Percentiles rank a stretch among this genome's conserved stretches.
phyloP scores from a whole-genome alignment of 75 land plant genomes.

The Azolla pinnata region DNA sequence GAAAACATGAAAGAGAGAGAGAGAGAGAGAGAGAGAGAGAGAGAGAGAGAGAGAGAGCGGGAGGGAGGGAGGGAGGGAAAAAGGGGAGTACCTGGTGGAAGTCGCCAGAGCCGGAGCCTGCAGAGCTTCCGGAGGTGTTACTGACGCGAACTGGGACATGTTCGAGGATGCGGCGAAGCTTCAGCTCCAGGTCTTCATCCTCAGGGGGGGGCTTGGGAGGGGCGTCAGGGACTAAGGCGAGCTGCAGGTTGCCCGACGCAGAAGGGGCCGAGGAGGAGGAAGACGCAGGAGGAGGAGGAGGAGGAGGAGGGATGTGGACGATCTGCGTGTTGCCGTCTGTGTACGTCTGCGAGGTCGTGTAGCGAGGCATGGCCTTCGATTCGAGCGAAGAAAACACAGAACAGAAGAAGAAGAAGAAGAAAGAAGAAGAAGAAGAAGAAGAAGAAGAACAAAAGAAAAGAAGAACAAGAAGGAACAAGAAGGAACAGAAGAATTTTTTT shows the following conservation, averaged over 20 bases:
- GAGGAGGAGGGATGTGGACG: too few species aligned
- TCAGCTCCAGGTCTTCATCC: conserved; percentile 77
- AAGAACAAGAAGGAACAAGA: too few species aligned
- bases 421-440: too few species aligned
- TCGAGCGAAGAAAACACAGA: too few species aligned
- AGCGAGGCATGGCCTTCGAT: conserved; percentile 21
- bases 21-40: too few species aligned
- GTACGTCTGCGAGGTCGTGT: conserved; percentile 29
- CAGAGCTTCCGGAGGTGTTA: conserved; percentile 92
- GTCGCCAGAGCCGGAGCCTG: conserved; percentile 97
- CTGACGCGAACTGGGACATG: conserved; percentile 90
- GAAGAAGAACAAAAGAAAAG: too few species aligned
- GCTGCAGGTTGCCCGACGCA: not conserved
- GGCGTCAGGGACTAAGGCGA: not conserved
- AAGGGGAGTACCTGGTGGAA: conserved; percentile 90
- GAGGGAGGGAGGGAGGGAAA: too few species aligned
- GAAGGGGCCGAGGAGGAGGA: not conserved
- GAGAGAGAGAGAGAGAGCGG: too few species aligned
- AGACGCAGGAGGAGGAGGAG: too few species aligned
- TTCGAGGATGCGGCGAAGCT: conserved; percentile 83
- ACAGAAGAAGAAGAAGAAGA: too few species aligned
- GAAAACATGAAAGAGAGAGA: too few species aligned
- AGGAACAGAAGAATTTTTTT: too few species aligned
- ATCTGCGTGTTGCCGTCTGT: conserved; percentile 26
- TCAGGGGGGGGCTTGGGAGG: conserved; percentile 11